phyloP scores from a whole-genome alignment of 495 filamentous ascomycete genomes.

The Stereocaulon alpinum region DNA sequence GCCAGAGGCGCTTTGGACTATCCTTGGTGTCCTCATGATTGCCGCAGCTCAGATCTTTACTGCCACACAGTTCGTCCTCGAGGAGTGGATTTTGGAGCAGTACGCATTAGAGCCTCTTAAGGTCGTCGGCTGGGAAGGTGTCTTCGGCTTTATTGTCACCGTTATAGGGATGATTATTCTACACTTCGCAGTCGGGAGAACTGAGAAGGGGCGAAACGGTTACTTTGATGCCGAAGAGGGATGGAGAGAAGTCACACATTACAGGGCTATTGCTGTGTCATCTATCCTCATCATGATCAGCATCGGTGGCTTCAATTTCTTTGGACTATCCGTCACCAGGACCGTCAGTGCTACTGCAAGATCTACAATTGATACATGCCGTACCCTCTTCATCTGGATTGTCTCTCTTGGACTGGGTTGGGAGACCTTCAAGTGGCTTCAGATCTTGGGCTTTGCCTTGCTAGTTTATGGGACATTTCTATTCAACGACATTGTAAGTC shows the following conservation, averaged over 20 bases:
- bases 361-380: constrained; percentile 93
- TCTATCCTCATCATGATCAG: constrained; percentile 90
- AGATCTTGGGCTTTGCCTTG: constrained; percentile 76
- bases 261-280: constrained; percentile 58
- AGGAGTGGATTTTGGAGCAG: constrained; percentile 87
- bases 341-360: constrained; percentile 81
- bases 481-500: constrained; percentile 84
- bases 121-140: constrained; percentile 92
- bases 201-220: constrained; percentile 61
- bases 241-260: constrained; percentile 60
- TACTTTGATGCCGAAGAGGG: constrained; percentile 87
- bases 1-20: constrained; percentile 55
- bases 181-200: constrained; percentile 65
- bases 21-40: constrained; percentile 79
- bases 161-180: constrained; percentile 66
- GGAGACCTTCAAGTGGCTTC: constrained; percentile 97
- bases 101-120: constrained; percentile 80
- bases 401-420: constrained; percentile 87
- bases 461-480: constrained; percentile 95
- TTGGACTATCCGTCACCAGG: constrained; percentile 85
- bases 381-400: constrained; percentile 97
- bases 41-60: constrained; percentile 94
- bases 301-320: constrained; percentile 98
- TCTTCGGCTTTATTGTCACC: constrained; percentile 85
- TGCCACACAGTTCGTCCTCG: constrained; percentile 87